These are phyloP conservation scores for Blastomyces parvus DNA, from an alignment of 2,329 filamentous ascomycete genomes.

Conservation along the genomic window DNA sequence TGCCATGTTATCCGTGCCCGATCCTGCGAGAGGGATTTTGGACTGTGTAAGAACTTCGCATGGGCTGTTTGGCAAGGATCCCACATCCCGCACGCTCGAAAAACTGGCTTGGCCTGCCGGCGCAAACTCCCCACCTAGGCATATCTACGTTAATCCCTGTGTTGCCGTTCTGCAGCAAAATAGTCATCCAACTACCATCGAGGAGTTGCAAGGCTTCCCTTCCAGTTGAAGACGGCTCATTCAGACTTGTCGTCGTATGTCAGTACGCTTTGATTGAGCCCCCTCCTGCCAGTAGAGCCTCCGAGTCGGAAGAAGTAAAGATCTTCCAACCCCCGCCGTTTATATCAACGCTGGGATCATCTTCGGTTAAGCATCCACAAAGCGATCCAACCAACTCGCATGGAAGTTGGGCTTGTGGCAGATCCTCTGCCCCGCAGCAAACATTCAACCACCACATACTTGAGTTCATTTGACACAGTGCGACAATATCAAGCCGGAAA, in stretches of 20 bases:
- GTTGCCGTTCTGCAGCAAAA: background rate
- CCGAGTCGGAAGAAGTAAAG: background rate
- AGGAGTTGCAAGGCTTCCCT: background rate
- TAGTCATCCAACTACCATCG: background rate
- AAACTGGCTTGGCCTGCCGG: background rate
- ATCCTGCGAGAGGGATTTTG: background rate
- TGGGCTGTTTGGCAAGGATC: background rate
- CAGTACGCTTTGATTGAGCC: background rate
- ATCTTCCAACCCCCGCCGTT: background rate
- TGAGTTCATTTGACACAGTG: background rate
- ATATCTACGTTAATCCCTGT: background rate
- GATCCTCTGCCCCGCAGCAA: conserved; percentile 1
- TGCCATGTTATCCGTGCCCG: background rate
- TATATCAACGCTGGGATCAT: background rate
- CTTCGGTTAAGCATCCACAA: background rate
- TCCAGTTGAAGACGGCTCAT: background rate
- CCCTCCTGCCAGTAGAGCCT: too few species aligned
- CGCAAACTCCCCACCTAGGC: background rate
- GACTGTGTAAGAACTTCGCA: background rate
- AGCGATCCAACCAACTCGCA: background rate
- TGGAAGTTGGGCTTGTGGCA: background rate
- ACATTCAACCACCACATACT: background rate
- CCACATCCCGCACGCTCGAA: background rate
- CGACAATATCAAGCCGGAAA: background rate
- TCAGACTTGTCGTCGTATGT: background rate